Conservation (phyloP, 75 land plant species). For the Sequoiadendron giganteum region DNA sequence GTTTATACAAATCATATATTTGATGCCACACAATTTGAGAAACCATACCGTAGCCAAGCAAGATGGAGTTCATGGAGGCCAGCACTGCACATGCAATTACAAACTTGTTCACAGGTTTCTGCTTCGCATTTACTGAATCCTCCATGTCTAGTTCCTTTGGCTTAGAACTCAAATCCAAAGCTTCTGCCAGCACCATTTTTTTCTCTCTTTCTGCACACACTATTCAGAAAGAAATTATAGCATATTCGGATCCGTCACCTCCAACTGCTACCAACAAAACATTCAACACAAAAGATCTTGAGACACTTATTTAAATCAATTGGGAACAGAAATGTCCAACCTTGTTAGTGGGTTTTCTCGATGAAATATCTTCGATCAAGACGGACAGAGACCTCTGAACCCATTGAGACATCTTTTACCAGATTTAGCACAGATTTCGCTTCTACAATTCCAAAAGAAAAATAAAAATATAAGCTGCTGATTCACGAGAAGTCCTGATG, state of each 20-base stretch:
- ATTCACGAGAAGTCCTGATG: background rate
- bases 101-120: constrained; percentile 39
- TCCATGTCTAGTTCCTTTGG: background rate
- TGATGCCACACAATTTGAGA: background rate
- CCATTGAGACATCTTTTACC: background rate
- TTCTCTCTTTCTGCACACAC: background rate
- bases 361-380: background rate
- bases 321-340: background rate
- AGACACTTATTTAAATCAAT: background rate
- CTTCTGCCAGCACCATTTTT: background rate
- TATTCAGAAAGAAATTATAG: background rate
- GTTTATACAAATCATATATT: background rate
- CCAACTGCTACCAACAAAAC: background rate
- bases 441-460: background rate
- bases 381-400: background rate
- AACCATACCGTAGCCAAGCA: constrained; percentile 73
- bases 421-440: background rate
- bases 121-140: background rate
- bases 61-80: constrained; percentile 74
- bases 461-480: background rate
- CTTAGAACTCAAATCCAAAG: background rate
- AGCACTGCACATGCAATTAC: constrained; percentile 67
- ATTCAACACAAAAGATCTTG: background rate
- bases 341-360: background rate
- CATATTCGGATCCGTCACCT: background rate